These are phyloP conservation scores for Xerocomus spinulosus DNA, from an alignment of 768 basidiomycete genomes.

Conservation along the genomic window DNA sequence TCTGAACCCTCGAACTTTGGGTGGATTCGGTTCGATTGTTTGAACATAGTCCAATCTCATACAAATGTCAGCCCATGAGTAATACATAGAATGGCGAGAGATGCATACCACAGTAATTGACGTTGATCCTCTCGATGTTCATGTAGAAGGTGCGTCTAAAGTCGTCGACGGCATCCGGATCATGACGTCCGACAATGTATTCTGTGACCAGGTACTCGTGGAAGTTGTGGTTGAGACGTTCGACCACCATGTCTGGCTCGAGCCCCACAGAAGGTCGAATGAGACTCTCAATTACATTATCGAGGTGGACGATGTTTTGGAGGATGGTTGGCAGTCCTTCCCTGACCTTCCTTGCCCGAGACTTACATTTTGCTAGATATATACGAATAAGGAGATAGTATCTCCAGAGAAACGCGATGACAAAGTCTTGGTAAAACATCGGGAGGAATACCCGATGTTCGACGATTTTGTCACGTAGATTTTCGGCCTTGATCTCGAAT, in stretches of 20 bases:
- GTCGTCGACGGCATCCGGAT: too few species aligned
- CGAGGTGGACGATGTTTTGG: not conserved
- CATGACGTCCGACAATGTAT: not conserved
- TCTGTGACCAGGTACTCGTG: not conserved
- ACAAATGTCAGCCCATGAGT: too few species aligned
- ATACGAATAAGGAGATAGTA: not conserved
- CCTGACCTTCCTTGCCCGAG: too few species aligned
- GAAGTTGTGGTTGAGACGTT: not conserved
- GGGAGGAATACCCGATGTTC: not conserved
- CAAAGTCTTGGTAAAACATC: not conserved
- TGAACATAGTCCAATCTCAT: too few species aligned
- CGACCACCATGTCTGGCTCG: not conserved
- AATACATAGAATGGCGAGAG: too few species aligned
- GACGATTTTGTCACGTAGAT: not conserved
- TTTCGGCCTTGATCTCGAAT: not conserved
- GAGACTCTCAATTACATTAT: not conserved
- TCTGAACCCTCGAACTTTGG: too few species aligned
- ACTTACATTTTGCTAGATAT: too few species aligned
- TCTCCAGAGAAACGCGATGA: not conserved
- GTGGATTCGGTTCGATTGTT: too few species aligned
- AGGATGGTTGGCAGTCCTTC: too few species aligned
- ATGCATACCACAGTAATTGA: too few species aligned
- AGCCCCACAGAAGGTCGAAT: not conserved
- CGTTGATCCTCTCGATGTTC: too few species aligned
- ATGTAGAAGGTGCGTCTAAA: too few species aligned